These are phyloP conservation scores for Aspergillus arachidicola DNA, from an alignment of 2,329 filamentous ascomycete genomes.

Conservation along the genomic window DNA sequence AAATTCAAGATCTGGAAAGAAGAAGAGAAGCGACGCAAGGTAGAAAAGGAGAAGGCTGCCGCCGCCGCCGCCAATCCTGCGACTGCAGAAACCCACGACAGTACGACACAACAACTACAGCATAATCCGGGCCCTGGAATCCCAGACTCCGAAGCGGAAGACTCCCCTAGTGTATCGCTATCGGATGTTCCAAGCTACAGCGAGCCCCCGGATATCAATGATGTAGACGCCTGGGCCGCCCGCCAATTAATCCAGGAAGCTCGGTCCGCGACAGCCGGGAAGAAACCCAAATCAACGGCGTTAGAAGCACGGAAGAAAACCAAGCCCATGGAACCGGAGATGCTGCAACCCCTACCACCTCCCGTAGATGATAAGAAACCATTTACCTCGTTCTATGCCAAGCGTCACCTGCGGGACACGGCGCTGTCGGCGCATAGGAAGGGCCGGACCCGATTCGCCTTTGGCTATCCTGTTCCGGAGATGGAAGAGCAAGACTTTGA, in stretches of 20 bases:
- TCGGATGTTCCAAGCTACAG: conserved; percentile 42
- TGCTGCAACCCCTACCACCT: conserved; percentile 19
- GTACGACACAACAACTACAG: neutral
- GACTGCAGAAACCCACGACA: neutral
- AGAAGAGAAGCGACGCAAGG: conserved; percentile 81
- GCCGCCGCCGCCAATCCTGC: neutral
- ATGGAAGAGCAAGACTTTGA: conserved; percentile 71
- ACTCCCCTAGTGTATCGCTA: conserved; percentile 23
- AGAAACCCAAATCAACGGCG: conserved; percentile 30
- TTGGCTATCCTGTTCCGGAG: conserved; percentile 80
- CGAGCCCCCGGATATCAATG: conserved; percentile 66
- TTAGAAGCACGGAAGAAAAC: conserved; percentile 13
- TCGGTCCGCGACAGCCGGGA: conserved; percentile 54
- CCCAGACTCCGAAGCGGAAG: conserved; percentile 41
- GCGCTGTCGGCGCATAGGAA: conserved; percentile 74
- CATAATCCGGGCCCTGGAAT: neutral
- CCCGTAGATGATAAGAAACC: conserved; percentile 52
- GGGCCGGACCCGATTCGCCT: conserved; percentile 72
- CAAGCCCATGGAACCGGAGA: neutral
- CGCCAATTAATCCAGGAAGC: conserved; percentile 77
- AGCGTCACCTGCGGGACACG: conserved; percentile 76
- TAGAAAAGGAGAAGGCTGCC: conserved; percentile 67
- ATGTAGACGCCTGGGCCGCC: conserved; percentile 71
- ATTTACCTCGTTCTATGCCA: conserved; percentile 85
- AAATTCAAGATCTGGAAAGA: conserved; percentile 89